These are phyloP conservation scores for Akanthomyces muscarius DNA, from an alignment of 2,329 filamentous ascomycete genomes.

Conservation along the genomic window DNA sequence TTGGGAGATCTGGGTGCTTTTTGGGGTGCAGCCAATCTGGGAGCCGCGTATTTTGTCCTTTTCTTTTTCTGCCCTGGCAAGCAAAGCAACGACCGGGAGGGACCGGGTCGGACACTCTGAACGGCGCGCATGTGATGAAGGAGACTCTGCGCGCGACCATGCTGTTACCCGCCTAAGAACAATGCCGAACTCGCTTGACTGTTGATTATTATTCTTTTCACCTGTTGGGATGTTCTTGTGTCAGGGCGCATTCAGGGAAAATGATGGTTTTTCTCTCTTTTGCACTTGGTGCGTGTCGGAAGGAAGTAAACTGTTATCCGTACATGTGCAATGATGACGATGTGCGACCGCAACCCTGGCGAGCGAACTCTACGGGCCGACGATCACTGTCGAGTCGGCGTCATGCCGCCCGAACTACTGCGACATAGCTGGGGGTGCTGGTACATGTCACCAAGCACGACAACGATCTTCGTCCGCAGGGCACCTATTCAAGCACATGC, in stretches of 20 bases:
- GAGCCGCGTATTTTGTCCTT: neutral
- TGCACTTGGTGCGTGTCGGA: too few species aligned
- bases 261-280: too few species aligned
- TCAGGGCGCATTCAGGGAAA: too few species aligned
- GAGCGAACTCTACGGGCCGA: neutral
- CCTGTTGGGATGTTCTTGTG: too few species aligned
- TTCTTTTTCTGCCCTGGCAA: neutral
- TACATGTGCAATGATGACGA: neutral
- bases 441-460: neutral
- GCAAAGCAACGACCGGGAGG: slow-evolving; percentile 1
- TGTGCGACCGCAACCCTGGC: neutral
- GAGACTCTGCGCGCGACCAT: slow-evolving; percentile 1
- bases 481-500: neutral
- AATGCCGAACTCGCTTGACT: neutral
- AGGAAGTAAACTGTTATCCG: too few species aligned
- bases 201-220: neutral
- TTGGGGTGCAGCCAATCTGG: neutral
- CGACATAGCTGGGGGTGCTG: neutral
- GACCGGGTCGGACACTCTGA: slow-evolving; percentile 7
- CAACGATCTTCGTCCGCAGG: neutral
- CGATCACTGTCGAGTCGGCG: neutral
- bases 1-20: slow-evolving; percentile 4
- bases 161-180: neutral
- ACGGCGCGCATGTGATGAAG: slow-evolving; percentile 9
- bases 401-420: neutral